Evolutionary conservation across 2,329 filamentous ascomycete genomes (phyloP).

Genomic region (Phialemoniopsis sp.): DNA sequence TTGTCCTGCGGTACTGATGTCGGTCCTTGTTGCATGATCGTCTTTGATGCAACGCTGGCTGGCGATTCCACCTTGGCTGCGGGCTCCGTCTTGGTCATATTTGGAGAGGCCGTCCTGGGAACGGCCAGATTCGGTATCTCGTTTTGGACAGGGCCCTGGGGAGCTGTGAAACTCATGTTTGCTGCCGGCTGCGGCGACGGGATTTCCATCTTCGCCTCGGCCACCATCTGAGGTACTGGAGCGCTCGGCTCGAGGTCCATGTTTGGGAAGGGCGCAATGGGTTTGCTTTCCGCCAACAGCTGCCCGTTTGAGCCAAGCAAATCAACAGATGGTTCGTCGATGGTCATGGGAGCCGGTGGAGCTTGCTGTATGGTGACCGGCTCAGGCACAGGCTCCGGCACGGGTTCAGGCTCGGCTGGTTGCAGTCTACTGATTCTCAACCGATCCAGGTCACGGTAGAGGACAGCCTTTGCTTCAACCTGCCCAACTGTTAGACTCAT

Average conservation of each 20-base stretch:
- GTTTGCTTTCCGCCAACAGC: slow-evolving; percentile 30
- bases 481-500: slow-evolving; percentile 14
- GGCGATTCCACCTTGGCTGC: background rate
- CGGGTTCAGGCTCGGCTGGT: slow-evolving; percentile 11
- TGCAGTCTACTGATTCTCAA: slow-evolving; percentile 22
- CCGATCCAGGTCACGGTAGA: slow-evolving; percentile 49
- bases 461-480: slow-evolving; percentile 49
- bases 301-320: slow-evolving; percentile 16
- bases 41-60: background rate
- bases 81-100: slow-evolving; percentile 8
- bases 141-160: slow-evolving; percentile 12
- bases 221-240: slow-evolving; percentile 9
- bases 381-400: slow-evolving; percentile 6
- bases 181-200: slow-evolving; percentile 15
- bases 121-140: slow-evolving; percentile 18
- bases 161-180: slow-evolving; percentile 6
- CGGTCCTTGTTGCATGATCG: too few relatives aligned
- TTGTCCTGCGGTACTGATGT: slow-evolving; percentile 2
- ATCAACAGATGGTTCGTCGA: slow-evolving; percentile 15
- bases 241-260: slow-evolving; percentile 43
- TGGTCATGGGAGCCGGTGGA: slow-evolving; percentile 17
- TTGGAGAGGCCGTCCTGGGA: slow-evolving; percentile 14
- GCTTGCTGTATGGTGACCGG: slow-evolving; percentile 11
- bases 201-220: slow-evolving; percentile 19
- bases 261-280: slow-evolving; percentile 51